Evolutionary conservation across 2,329 filamentous ascomycete genomes (phyloP), one percentile per base, ranked within the genome.

Genomic region (Trichoderma citrinoviride): DNA sequence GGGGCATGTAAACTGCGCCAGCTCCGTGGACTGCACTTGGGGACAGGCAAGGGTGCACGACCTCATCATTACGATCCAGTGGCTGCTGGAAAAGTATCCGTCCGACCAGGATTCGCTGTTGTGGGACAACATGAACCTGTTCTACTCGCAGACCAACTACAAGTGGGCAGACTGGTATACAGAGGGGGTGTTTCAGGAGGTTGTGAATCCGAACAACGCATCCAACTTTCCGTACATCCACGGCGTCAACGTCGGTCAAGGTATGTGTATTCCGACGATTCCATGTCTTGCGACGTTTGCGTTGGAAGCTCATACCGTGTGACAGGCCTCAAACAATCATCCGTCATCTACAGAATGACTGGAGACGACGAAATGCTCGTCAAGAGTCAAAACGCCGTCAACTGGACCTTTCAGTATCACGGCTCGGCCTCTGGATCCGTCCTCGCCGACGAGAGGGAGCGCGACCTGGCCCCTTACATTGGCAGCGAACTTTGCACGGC

Each of bases 1-100:
- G 1, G 85, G 85, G 0, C 79, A 83, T 61, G 73, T 83, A 17
- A 76, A 76, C 57, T 80, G 81, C 33, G 69, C 74, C 1, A 77
- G 77, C 2, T 79, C 82, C 64, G 70, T 76, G 14, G 61, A 72
- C 68, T 69, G 74, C 71, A 50, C 73, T 71, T 72, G 78, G 77
- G 40, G 71, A 67, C 27, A 72, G 29, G 74, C 71, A 21, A 71
- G 78, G 17, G 73, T 76, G 23, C 77, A 79, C 40, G 78, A 80
- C 63, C 71, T 78, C 61, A 73, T 77, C 41, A 77, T 77, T 33
- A 72, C 77, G 0, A 70, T 80, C 7, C 77, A 79, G 66, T 79
- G 77, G 77, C 67, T 79, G n/a, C 72, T 75, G 25, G 75, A 78
- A 29, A 76, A 77, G 7, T 74, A 77, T 12, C 66, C 69, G 0